Evolutionary conservation across 108 stramenopile species (phyloP), one percentile per base, ranked within the genome.

Genomic region (Fistulifera pelliculosa): DNA sequence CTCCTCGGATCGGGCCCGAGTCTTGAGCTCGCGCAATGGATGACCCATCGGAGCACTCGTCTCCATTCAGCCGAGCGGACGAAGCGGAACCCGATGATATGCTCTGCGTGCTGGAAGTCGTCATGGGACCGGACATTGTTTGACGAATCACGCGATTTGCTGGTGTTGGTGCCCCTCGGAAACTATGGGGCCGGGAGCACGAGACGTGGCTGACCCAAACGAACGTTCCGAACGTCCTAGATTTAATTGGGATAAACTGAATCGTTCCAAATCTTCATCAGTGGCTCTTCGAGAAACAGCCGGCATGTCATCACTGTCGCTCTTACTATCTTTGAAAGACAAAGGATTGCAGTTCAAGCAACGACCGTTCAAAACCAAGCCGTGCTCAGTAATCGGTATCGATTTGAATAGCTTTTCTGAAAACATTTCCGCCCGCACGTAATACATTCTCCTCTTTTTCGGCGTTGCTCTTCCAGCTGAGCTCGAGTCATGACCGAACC

Each of bases 381-480:
- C 87, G 11, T 65, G 66, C 14, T 63, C 67, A 1, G 75, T 79
- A 26, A 88, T 57, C 38, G 87, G 82, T 27, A 69, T 69, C 58
- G 75, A 64, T 60, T 81, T 81, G 68, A 88, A 84, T 13, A 83
- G 61, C 50, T 77, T 83, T 84, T 88, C 54, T 76, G 52, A 66
- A 73, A 84, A 52, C 77, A 79, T 62, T 88, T 80, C 52, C 56
- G 62, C 13, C 87, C 87, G 54, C 87, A 88, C 0, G 70, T 74
- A 28, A 80, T 35, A 59, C 87, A 88, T 69, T 88, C 70, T 53
- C 87, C 87, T 51, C 73, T 67, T 59, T 74, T 79, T 39, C 62
- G 56, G 15, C 87, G 74, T 23, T 66, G 49, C 11, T 75, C 73
- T 49, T 67, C 62, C 19, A 88, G 60, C 47, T 88, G 61, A 21